A percentile compares a stretch with the other conserved stretches of the same genome.
These are phyloP conservation scores for Capronia americana DNA, from an alignment of 2,329 filamentous ascomycete genomes.

Conservation along the genomic window DNA sequence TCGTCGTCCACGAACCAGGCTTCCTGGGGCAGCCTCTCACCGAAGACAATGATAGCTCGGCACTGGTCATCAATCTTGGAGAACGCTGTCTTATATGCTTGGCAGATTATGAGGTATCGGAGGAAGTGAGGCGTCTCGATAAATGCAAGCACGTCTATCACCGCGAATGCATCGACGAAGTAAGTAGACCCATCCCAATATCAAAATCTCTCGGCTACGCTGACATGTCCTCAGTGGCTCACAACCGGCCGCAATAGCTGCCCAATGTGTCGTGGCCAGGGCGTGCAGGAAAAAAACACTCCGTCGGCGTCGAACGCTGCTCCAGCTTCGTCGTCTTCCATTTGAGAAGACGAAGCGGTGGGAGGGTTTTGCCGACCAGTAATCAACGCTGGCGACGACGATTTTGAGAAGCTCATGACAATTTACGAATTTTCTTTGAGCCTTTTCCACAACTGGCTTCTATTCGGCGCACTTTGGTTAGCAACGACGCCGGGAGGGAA, in stretches of 20 bases:
- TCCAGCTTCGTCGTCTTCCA: conserved; percentile 17
- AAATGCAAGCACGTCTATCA: conserved; percentile 73
- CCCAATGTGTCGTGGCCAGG: conserved; percentile 65
- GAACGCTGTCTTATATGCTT: conserved; percentile 71
- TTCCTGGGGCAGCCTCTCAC: conserved; percentile 58
- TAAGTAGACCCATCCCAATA: conserved; percentile 46
- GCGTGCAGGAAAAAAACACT: conserved; percentile 55
- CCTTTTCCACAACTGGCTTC: conserved; percentile 18
- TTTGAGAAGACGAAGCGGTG: not conserved
- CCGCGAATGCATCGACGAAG: conserved; percentile 72
- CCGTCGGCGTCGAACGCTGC: conserved; percentile 15
- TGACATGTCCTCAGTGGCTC: conserved; percentile 63
- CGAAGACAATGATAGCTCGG: conserved; percentile 43
- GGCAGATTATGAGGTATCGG: conserved; percentile 67
- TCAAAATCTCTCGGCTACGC: conserved; percentile 26
- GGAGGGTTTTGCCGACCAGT: not conserved
- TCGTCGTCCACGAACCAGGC: conserved; percentile 52
- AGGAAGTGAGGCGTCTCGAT: conserved; percentile 65
- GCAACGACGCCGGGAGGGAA: not conserved
- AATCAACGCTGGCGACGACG: not conserved
- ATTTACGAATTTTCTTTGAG: conserved; percentile 31
- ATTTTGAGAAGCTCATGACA: conserved; percentile 16
- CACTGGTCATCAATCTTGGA: conserved; percentile 46
- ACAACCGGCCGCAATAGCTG: conserved; percentile 71
- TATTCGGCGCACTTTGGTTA: conserved; percentile 29